These are phyloP conservation scores for Cladophialophora yegresii DNA, from an alignment of 2,329 filamentous ascomycete species.

Conservation along the genomic window DNA sequence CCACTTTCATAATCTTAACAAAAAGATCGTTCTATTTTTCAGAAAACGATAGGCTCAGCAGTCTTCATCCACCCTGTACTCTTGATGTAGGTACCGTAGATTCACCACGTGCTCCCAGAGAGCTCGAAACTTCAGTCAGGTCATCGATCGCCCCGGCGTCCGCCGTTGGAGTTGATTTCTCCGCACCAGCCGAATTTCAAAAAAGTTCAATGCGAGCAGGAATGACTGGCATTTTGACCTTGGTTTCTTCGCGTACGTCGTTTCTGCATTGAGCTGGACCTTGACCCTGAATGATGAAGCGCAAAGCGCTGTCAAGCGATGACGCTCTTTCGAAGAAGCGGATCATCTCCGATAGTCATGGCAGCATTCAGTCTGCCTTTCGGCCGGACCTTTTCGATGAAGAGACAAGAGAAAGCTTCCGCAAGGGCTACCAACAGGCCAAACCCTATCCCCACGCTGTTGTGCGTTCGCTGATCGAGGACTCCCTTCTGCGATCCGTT, in stretches of 20 bases:
- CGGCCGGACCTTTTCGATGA: slow-evolving; percentile 49
- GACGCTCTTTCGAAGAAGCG: slow-evolving; percentile 32
- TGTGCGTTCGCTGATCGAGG: slow-evolving; percentile 77
- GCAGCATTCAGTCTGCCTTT: slow-evolving; percentile 45
- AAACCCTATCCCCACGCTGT: slow-evolving; percentile 84
- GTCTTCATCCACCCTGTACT: background rate
- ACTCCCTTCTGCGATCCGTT: slow-evolving; percentile 78
- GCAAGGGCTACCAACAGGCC: slow-evolving; percentile 47
- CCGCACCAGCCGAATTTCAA: background rate
- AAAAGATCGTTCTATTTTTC: background rate
- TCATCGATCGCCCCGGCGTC: too few relatives aligned
- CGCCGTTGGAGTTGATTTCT: background rate
- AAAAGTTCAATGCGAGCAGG: background rate
- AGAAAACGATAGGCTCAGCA: background rate
- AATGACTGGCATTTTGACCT: background rate
- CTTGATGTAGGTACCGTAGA: too few relatives aligned
- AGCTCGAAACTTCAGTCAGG: too few relatives aligned
- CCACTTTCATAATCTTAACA: background rate
- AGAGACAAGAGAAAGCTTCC: slow-evolving; percentile 47
- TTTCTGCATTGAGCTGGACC: background rate
- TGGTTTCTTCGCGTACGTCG: background rate
- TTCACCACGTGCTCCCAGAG: too few relatives aligned
- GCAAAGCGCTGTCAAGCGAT: slow-evolving; percentile 42
- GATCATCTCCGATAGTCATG: slow-evolving; percentile 9
- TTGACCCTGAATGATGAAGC: slow-evolving; percentile 41